These are phyloP conservation scores for Polygonum maritimum DNA, from an alignment of 148 eudicot species.

Conservation along the genomic window DNA sequence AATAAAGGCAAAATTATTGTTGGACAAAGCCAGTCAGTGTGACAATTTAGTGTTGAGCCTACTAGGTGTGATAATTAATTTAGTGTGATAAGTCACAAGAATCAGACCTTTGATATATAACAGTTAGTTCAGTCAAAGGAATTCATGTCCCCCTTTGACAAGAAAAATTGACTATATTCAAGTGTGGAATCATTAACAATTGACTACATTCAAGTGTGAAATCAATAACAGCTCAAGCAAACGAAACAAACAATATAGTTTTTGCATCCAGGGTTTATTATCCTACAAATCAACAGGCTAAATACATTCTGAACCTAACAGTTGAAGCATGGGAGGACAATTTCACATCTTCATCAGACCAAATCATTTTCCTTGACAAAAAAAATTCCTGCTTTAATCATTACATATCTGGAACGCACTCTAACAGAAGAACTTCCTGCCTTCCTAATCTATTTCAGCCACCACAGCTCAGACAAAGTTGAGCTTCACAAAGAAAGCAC, in stretches of 20 bases:
- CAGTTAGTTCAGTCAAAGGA: not conserved
- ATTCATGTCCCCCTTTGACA: not conserved
- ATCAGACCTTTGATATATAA: not conserved
- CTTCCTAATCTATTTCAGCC: not conserved
- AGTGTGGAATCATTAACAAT: not conserved
- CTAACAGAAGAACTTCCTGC: not conserved
- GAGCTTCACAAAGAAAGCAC: not conserved
- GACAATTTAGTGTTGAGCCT: not conserved
- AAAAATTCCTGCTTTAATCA: not conserved
- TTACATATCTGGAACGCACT: conserved; percentile 1
- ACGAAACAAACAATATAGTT: not conserved
- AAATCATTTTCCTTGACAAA: not conserved
- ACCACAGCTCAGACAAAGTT: not conserved
- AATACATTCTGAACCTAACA: not conserved
- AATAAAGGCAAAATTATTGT: not conserved
- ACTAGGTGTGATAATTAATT: not conserved
- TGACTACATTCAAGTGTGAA: not conserved
- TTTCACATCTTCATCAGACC: not conserved
- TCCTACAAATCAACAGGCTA: not conserved
- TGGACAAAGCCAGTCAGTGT: not conserved
- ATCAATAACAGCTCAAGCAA: not conserved
- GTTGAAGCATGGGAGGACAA: not conserved
- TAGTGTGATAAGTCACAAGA: not conserved
- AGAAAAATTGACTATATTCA: not conserved
- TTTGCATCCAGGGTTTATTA: not conserved